Base-by-base conservation (phyloP, 495 filamentous ascomycete species). In the Trichoderma gamsii region DNA sequence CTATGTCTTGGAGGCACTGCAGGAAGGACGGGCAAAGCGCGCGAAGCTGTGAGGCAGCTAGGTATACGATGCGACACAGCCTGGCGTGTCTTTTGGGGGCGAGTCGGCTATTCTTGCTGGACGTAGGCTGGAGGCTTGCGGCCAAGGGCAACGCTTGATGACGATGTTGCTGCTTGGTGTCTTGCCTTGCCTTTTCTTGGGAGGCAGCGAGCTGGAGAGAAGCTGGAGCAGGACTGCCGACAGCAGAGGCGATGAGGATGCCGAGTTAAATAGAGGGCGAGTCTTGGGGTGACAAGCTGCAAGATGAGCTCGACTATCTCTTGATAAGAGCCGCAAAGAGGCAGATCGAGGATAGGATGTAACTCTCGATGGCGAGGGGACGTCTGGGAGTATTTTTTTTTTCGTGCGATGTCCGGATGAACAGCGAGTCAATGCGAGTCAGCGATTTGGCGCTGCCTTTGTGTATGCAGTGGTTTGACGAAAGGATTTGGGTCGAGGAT, bases 31-130 rank as follows among this genome's bases (percentile, higher is more conserved):
- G 56, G 23, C 56, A 61, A 52, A 32, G 25, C 56, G 56, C 56
- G 56, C 25, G 56, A 61, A 61, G 56, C 23, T 61, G 56, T 21
- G 56, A 61, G 25, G 56, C 56, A 61, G 27, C 56, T 27, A 29
- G 29, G 29, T 29, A 61, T 61, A 61, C 27, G 56, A 61, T 61
- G 56, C 56, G 8, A 61, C 56, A 61, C 56, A 61, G 56, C 56
- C 56, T 61, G 56, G 23, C 56, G 16, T 15, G 13, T 16, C 23
- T 61, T 61, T 61, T 23, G 25, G 56, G 25, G 49, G 49, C 18
- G 49, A 61, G 16, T 32, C 56, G 56, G 56, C 56, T 61, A 61
- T 61, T 61, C 56, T 61, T 61, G 56, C 56, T 61, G 12, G 27
- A 61, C 27, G 56, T 4, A 61, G 56, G 23, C 56, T 4, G 18